Evolutionary conservation across 2,329 filamentous ascomycete species (phyloP), one percentile per base, ranked within the genome.

Genomic region (Aspergillus luchuensis): DNA sequence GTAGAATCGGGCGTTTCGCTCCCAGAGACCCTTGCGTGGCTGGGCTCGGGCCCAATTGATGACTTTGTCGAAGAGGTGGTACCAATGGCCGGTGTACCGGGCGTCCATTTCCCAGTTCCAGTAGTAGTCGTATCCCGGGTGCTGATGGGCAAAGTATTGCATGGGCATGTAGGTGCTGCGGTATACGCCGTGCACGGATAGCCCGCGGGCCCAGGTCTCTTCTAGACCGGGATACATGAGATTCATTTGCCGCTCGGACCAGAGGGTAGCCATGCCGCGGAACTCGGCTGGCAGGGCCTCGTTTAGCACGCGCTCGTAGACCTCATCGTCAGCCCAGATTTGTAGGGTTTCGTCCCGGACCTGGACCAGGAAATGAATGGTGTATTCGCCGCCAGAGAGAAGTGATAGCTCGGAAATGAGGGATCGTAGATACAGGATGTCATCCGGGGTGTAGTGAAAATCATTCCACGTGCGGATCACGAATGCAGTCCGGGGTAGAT

Each of bases 181-280:
- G 78, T 98, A 98, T 8, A 96, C 92, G 17, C 93, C 93, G 74
- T 98, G 93, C 0, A 97, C 87, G 1, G 91, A 90, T 58, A 96
- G 83, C 54, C 90, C 85, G 59, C 84, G 83, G 66, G 84, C 83
- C 76, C 88, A 92, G 49, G 90, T 86, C 64, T 96, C 91, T 71
- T 91, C 89, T 25, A 97, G 88, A 52, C 90, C 91, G 56, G 95
- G 90, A 76, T 98, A 99, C 68, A 96, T 84, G 60, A 92, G 86
- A 56, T 89, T 83, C 92, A 98, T 97, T 76, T 97, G 92, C 23
- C 90, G 89, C 76, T 96, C 92, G 0, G 91, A 95, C 95, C 95
- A 99, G 6, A 98, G 83, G 0, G 91, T 96, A 19, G 91, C 91
- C 72, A 99, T 88, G 50, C 91, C 91, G 66, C 86, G 89, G 78